Conservation (phyloP, 306 rosid species). For the Dalbergia cochinchinensis region DNA sequence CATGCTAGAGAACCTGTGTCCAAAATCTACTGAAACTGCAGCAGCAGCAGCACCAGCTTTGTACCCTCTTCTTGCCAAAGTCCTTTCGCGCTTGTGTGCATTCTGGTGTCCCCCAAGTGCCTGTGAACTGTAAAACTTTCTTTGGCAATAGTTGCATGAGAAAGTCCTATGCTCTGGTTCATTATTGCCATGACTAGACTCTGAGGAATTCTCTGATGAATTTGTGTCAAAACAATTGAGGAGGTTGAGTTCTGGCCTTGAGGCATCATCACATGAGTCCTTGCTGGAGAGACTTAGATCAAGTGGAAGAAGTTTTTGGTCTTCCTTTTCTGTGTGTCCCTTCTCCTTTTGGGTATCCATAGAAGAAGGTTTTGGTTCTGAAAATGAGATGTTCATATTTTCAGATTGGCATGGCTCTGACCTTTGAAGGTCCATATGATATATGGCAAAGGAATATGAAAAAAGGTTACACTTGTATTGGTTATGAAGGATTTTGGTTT, state of each 20-base stretch:
- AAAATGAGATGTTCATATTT: slow-evolving; percentile 52
- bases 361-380: slow-evolving; percentile 45
- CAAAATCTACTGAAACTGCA: slow-evolving; percentile 49
- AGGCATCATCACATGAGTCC: slow-evolving; percentile 50
- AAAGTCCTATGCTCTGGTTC: slow-evolving; percentile 73
- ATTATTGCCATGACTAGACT: slow-evolving; percentile 48
- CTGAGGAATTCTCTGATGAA: slow-evolving; percentile 55
- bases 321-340: slow-evolving; percentile 3
- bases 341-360: slow-evolving; percentile 44
- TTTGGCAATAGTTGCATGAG: slow-evolving; percentile 95
- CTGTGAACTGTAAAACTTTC: slow-evolving; percentile 92
- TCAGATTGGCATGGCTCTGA: slow-evolving; percentile 56
- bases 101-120: slow-evolving; percentile 99
- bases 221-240: slow-evolving; percentile 65
- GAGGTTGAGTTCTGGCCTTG: slow-evolving; percentile 80
- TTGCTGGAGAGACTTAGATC: slow-evolving; percentile 78
- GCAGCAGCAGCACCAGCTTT: slow-evolving; percentile 44
- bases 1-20: slow-evolving; percentile 64
- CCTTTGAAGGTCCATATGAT: slow-evolving; percentile 51
- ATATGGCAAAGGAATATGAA: slow-evolving; percentile 27
- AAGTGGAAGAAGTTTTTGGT: slow-evolving; percentile 48
- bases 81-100: slow-evolving; percentile 94
- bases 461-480: slow-evolving; percentile 30
- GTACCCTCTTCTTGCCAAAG: slow-evolving; percentile 72
- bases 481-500: slow-evolving; percentile 44